Percentiles rank a stretch among this genome's conserved stretches.
phyloP scores from a whole-genome alignment of 2,329 filamentous ascomycete species.

The Fusarium sacchari region DNA sequence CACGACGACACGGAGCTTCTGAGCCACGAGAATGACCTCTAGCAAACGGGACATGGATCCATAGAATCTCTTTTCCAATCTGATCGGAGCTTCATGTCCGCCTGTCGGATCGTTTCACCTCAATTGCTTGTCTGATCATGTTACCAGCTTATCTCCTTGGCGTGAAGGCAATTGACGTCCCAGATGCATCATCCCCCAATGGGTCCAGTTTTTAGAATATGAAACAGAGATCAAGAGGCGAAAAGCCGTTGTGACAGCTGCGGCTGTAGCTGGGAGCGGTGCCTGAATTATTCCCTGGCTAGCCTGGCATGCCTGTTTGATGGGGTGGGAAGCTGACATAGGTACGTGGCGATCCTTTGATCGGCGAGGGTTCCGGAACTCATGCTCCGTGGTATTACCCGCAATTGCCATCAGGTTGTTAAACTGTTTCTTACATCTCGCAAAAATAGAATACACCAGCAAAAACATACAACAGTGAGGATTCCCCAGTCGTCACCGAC shows the following conservation, averaged over 20 bases:
- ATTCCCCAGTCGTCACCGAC: not conserved
- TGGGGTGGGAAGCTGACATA: not conserved
- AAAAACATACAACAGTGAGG: slow-evolving; percentile 1
- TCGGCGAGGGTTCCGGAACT: not conserved
- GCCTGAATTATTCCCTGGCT: slow-evolving; percentile 11
- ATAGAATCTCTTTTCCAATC: not conserved
- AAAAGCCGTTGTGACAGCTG: not conserved
- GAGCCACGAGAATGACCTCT: not conserved
- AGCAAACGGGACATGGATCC: not conserved
- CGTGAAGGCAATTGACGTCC: not conserved
- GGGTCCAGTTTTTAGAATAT: not conserved
- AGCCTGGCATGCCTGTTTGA: not conserved
- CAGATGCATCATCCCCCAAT: not conserved
- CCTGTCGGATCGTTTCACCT: not conserved
- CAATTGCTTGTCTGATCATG: not conserved
- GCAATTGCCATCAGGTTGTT: not conserved
- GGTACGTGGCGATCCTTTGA: too few species aligned
- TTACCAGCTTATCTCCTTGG: not conserved
- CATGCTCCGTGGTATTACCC: not conserved
- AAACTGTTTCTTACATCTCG: not conserved
- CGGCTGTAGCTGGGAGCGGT: not conserved
- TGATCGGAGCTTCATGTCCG: not conserved
- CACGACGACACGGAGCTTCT: not conserved
- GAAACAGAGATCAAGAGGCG: not conserved
- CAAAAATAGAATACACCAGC: not conserved